Conservation (phyloP, 768 basidiomycete species). For the Lentinula sp. region DNA sequence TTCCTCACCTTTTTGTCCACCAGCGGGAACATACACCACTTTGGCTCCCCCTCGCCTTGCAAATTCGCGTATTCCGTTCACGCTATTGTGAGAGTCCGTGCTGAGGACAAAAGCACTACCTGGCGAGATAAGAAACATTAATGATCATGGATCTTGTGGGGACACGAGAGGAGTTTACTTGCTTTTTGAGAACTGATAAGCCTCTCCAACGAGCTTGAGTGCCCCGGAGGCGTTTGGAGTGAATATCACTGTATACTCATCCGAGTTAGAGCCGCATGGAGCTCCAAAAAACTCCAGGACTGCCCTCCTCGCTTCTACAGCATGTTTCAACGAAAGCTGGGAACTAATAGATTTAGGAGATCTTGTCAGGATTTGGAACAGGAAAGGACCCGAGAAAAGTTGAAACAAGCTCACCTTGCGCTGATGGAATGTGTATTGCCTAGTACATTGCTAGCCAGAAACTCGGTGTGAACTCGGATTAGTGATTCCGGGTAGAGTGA, state of each 20-base stretch:
- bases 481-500: conserved; percentile 76
- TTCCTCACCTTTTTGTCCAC: conserved; percentile 46
- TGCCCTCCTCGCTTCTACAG: conserved; percentile 62
- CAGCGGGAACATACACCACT: conserved; percentile 61
- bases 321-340: conserved; percentile 57
- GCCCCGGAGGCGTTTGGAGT: conserved; percentile 77
- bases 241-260: conserved; percentile 75
- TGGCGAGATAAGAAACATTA: conserved; percentile 12
- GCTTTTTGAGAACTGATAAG: conserved; percentile 59
- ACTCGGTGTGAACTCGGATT: conserved; percentile 61
- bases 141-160: conserved; percentile 75
- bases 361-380: neutral
- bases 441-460: conserved; percentile 59
- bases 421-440: conserved; percentile 85
- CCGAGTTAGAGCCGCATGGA: conserved; percentile 25
- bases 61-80: conserved; percentile 76
- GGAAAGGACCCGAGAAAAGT: conserved; percentile 8
- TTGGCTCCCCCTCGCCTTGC: conserved; percentile 49
- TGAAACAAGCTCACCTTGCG: conserved; percentile 48
- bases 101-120: conserved; percentile 63
- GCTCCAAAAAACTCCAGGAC: conserved; percentile 77
- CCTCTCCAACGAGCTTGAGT: conserved; percentile 76
- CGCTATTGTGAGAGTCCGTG: conserved; percentile 78
- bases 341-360: conserved; percentile 38
- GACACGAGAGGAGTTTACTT: conserved; percentile 59